Conservation (phyloP, 1,284 basidiomycete species). For the Trametes pubescens region DNA sequence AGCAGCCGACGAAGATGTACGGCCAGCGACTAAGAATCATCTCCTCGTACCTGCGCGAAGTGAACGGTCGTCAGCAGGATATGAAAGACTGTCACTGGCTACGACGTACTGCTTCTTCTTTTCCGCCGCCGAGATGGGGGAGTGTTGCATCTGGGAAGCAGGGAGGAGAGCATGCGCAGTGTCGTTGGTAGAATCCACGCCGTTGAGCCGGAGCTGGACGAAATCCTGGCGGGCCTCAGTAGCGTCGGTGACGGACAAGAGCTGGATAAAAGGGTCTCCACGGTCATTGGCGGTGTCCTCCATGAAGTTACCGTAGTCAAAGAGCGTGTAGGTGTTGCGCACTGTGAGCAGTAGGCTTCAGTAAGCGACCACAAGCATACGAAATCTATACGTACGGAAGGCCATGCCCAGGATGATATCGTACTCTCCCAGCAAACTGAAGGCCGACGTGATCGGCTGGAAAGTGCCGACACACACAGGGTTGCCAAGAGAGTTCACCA, state of each 20-base stretch:
- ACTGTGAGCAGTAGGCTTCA: constrained; percentile 49
- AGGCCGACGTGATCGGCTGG: constrained; percentile 83
- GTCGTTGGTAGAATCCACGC: constrained; percentile 53
- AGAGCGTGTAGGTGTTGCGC: constrained; percentile 69
- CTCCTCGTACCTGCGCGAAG: constrained; percentile 53
- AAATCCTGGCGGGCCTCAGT: constrained; percentile 56
- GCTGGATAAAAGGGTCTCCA: constrained; percentile 64
- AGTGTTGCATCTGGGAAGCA: constrained; percentile 62
- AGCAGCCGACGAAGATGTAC: constrained; percentile 73
- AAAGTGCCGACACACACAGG: constrained; percentile 75
- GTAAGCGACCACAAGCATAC: neutral
- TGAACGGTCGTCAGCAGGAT: neutral
- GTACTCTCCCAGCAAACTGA: constrained; percentile 77
- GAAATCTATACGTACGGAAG: constrained; percentile 62
- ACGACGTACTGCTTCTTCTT: constrained; percentile 67
- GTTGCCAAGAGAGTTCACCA: constrained; percentile 62
- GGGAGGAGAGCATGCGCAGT: constrained; percentile 63
- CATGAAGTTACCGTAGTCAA: constrained; percentile 69
- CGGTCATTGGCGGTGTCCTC: constrained; percentile 45
- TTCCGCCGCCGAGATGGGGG: constrained; percentile 69
- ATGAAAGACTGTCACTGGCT: too few species aligned
- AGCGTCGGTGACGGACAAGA: constrained; percentile 58
- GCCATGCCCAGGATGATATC: constrained; percentile 86
- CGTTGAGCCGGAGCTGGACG: constrained; percentile 57
- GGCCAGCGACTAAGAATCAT: constrained; percentile 78